Evolutionary conservation across 768 basidiomycete species (phyloP).

Genomic region (Erythrobasidium yunnanense): DNA sequence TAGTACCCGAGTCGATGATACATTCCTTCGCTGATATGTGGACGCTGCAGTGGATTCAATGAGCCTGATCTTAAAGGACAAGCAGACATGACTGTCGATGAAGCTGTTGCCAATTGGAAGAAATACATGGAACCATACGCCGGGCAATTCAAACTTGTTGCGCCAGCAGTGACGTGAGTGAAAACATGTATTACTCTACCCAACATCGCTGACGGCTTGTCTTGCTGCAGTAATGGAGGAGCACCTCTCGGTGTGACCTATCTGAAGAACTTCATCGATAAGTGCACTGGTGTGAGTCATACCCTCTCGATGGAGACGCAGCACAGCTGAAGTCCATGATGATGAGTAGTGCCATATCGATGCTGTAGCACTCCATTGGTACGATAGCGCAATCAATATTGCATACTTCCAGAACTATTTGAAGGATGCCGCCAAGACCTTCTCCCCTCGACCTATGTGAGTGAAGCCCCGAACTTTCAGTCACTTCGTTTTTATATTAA

Average conservation of each 20-base stretch:
- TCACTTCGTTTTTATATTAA: neutral
- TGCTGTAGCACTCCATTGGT: conserved; percentile 16
- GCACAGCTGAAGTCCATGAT: neutral
- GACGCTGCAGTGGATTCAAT: neutral
- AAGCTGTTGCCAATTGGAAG: conserved; percentile 21
- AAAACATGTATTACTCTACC: neutral
- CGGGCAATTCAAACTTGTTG: conserved; percentile 27
- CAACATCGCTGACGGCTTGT: neutral
- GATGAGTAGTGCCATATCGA: conserved; percentile 26
- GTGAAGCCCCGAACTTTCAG: neutral
- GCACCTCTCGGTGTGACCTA: conserved; percentile 14
- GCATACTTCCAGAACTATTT: conserved; percentile 13
- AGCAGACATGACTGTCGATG: conserved; percentile 23
- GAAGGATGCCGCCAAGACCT: conserved; percentile 2
- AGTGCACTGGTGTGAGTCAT: conserved; percentile 16
- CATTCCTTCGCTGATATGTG: no score
- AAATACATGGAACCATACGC: conserved; percentile 30
- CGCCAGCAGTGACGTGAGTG: conserved; percentile 31
- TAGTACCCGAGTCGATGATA: no score
- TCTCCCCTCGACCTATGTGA: conserved; percentile 12
- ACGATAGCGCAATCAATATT: conserved; percentile 22
- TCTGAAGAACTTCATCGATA: neutral
- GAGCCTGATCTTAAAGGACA: conserved; percentile 29
- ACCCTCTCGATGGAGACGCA: neutral
- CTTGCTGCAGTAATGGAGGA: conserved; percentile 14